A percentile compares a stretch with the other conserved stretches of the same genome.
phyloP scores from a whole-genome alignment of 257 asterid genomes.

The Solanum clarkiae region DNA sequence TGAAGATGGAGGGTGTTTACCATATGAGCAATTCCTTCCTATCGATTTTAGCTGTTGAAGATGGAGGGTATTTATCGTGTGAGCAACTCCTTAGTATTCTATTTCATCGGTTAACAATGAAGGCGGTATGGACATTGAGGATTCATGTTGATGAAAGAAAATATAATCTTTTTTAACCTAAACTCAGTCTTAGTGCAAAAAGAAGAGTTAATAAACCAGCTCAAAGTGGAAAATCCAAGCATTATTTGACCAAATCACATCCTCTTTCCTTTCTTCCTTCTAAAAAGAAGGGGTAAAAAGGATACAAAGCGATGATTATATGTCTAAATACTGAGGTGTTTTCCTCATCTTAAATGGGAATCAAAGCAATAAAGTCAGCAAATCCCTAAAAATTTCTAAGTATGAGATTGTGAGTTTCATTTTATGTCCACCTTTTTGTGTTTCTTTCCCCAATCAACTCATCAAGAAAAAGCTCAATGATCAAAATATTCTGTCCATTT shows the following conservation, averaged over 20 bases:
- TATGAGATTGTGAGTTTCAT: not conserved
- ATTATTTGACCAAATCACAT: not conserved
- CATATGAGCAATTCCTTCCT: accelerated
- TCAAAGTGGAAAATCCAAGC: not conserved
- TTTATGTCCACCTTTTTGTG: not conserved
- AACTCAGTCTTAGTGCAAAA: not conserved
- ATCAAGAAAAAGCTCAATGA: slow-evolving; percentile 18
- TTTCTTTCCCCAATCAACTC: not conserved
- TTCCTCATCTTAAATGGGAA: not conserved
- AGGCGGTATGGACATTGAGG: not conserved
- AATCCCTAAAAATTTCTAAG: not conserved
- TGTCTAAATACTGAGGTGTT: not conserved
- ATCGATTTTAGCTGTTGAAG: too few relatives aligned
- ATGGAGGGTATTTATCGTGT: too few relatives aligned
- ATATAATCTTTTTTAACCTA: not conserved
- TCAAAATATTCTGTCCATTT: slow-evolving; percentile 13
- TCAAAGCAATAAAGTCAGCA: not conserved
- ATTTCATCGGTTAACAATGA: not conserved
- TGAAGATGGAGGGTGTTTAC: not conserved
- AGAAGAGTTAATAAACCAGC: not conserved
- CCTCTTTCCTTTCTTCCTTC: not conserved
- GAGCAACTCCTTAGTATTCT: not conserved
- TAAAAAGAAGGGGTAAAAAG: not conserved
- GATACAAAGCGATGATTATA: slow-evolving; percentile 1
- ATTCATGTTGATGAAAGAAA: not conserved